A percentile compares a stretch with the other conserved stretches of the same genome.
phyloP scores from a whole-genome alignment of 345 rosid genomes.

The Cardamine occulta region DNA sequence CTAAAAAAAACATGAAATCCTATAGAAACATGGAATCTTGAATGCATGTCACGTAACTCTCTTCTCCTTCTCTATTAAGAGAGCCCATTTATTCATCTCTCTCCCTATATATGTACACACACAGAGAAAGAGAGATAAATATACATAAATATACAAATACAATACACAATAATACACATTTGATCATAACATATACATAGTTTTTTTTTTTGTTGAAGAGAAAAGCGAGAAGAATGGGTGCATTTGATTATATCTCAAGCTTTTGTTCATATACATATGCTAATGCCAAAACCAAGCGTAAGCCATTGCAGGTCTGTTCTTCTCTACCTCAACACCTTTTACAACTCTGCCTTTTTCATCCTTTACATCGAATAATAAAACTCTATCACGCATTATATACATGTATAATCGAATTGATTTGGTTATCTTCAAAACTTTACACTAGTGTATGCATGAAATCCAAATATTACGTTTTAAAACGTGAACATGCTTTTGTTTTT shows the following conservation, averaged over 20 bases:
- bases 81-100: constrained; percentile 27
- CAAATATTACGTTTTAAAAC: neutral
- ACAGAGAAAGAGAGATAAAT: neutral
- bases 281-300: constrained; percentile 69
- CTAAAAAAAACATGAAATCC: constrained; percentile 6
- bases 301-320: constrained; percentile 76
- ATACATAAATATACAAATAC: neutral
- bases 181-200: neutral
- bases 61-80: constrained; percentile 45
- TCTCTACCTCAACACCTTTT: neutral
- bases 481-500: neutral
- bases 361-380: neutral
- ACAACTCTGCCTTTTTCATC: neutral
- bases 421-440: neutral
- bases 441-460: neutral
- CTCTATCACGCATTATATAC: neutral
- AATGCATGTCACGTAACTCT: constrained; percentile 44
- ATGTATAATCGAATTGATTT: neutral
- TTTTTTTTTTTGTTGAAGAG: constrained; percentile 14
- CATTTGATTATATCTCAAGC: constrained; percentile 82
- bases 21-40: constrained; percentile 42
- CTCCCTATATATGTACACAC: constrained; percentile 12
- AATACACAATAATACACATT: constrained; percentile 13
- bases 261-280: constrained; percentile 70
- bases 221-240: constrained; percentile 66